Conservation (phyloP, 148 eudicot genomes). For the Vaccinium vitisidaea region DNA sequence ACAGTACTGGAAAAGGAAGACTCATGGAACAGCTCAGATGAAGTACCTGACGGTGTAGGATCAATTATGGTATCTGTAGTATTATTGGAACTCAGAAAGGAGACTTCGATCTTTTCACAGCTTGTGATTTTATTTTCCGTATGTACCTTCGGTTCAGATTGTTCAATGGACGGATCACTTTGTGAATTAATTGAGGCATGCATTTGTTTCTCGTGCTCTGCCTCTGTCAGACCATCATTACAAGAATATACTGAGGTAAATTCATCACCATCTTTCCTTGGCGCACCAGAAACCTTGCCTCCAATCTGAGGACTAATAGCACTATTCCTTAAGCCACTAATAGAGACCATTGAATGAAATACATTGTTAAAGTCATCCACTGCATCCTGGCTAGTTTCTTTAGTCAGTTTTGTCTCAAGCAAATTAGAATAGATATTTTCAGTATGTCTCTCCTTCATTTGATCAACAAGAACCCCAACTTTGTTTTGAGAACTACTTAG, state of each 20-base stretch:
- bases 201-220: conserved; percentile 8
- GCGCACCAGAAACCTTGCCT: conserved; percentile 11
- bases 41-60: conserved; percentile 15
- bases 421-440: conserved; percentile 17
- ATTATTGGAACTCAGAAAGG: conserved; percentile 5
- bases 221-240: conserved; percentile 12
- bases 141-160: conserved; percentile 9
- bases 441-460: conserved; percentile 12
- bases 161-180: conserved; percentile 14
- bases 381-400: neutral
- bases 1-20: conserved; percentile 5
- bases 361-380: conserved; percentile 14
- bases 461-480: conserved; percentile 9
- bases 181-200: neutral
- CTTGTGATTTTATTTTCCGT: conserved; percentile 10
- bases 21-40: neutral
- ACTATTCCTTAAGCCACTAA: conserved; percentile 10
- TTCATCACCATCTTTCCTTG: conserved; percentile 16
- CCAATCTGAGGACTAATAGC: conserved; percentile 2
- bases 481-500: conserved; percentile 11
- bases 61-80: conserved; percentile 15
- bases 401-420: neutral
- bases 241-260: neutral
- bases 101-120: conserved; percentile 12
- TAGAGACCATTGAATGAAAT: neutral